Base-by-base conservation (phyloP, 352 stramenopile species). In the Pythium monospermum region DNA sequence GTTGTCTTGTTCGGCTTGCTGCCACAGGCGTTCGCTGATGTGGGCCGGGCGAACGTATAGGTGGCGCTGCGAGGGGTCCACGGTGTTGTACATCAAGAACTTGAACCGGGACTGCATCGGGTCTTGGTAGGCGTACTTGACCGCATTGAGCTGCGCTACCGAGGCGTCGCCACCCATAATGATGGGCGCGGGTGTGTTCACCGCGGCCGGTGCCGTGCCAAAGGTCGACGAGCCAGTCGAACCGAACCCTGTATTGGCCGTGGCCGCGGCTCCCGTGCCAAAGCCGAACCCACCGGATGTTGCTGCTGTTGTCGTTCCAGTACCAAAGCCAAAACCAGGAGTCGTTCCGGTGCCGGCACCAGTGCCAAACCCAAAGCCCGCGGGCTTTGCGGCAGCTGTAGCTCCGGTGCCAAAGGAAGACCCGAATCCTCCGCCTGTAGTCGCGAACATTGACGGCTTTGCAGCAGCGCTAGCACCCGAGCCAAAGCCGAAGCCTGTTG, bases 31-130 rank as follows among this genome's bases (percentile, higher is more conserved):
- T 54, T 94, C 84, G 49, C 84, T 92, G 42, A 94, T 88, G 58
- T 91, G 66, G 25, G 76, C 51, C n/a, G 84, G 84, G 19, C 82
- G 77, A 21, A 68, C 68, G 53, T 94, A 94, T 52, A 94, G 45
- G 36, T 91, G 82, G 4, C 82, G 68, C 52, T 91, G 80, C 30
- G 76, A 84, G 22, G 84, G 82, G 48, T 94, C 84, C 3, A 94
- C 82, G 16, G 79, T 82, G 59, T 94, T 94, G 71, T 94, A 94
- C 69, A 94, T 83, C 27, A 94, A 64, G 46, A 92, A 91, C 57
- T 94, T 94, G 69, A 94, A 94, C 1, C 84, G 79, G 22, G 84
- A 94, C 65, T 93, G 84, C 39, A 69, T 68, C 1, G 77, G 80
- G 51, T 94, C 84, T 46, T 90, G 64, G 49, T 94, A 94, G 27